Percentiles rank a stretch among this genome's conserved stretches.
Conservation (phyloP, 768 basidiomycete species). For the Calocera viscosa region DNA sequence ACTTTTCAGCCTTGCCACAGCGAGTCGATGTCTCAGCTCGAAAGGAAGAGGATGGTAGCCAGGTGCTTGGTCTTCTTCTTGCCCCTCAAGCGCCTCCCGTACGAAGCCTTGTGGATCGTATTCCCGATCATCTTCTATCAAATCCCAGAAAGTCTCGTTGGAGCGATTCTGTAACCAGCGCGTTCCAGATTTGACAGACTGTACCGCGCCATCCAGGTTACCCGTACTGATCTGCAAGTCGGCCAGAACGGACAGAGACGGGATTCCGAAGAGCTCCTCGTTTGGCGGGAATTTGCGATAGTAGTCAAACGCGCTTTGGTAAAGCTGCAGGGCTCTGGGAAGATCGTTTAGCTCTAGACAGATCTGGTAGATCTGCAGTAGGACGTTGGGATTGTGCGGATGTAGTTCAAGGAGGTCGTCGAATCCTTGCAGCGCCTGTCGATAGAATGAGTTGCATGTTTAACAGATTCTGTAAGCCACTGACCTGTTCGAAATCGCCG, state of each 20-base stretch:
- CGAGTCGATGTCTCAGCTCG: slow-evolving; percentile 71
- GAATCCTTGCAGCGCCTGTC: slow-evolving; percentile 54
- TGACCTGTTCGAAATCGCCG: slow-evolving; percentile 54
- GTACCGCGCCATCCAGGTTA: slow-evolving; percentile 54
- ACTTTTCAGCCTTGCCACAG: slow-evolving; percentile 67
- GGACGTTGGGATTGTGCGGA: slow-evolving; percentile 66
- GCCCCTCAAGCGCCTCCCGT: slow-evolving; percentile 23
- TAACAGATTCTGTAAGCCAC: slow-evolving; percentile 17
- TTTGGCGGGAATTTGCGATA: slow-evolving; percentile 42
- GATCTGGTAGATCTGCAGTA: slow-evolving; percentile 65
- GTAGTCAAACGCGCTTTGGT: slow-evolving; percentile 61
- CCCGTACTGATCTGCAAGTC: slow-evolving; percentile 68
- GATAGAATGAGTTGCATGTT: no score
- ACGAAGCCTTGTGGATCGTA: slow-evolving; percentile 41
- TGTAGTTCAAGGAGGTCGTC: slow-evolving; percentile 58
- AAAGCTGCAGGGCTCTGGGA: slow-evolving; percentile 48
- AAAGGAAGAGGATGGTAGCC: slow-evolving; percentile 56
- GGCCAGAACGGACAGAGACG: slow-evolving; percentile 71
- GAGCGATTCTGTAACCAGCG: slow-evolving; percentile 84
- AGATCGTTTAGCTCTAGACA: slow-evolving; percentile 64
- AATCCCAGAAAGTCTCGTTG: slow-evolving; percentile 66
- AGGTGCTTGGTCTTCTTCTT: slow-evolving; percentile 35
- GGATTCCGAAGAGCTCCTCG: slow-evolving; percentile 37
- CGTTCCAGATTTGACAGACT: slow-evolving; percentile 58
- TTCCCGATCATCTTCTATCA: slow-evolving; percentile 76